Evolutionary conservation across 2,329 filamentous ascomycete genomes (phyloP).

Genomic region (Xylaria sp.): DNA sequence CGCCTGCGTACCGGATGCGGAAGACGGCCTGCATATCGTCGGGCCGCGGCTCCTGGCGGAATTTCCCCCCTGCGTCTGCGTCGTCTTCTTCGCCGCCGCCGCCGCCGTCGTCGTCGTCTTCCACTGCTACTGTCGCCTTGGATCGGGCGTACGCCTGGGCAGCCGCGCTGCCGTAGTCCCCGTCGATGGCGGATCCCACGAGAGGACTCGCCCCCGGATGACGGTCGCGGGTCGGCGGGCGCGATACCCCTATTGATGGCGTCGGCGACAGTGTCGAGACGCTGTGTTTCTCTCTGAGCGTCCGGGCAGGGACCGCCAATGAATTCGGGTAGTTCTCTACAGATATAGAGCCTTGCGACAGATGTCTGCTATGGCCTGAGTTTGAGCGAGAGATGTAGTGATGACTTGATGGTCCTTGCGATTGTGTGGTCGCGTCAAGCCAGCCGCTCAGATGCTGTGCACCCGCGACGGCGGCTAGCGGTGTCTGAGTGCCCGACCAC

Average conservation of each 20-base stretch:
- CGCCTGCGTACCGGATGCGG: constrained; percentile 87
- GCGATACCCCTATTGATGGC: constrained; percentile 61
- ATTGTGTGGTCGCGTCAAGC: constrained; percentile 48
- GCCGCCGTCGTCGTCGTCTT: constrained; percentile 30
- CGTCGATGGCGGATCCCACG: constrained; percentile 40
- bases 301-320: constrained; percentile 53
- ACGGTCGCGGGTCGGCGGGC: constrained; percentile 67
- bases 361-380: constrained; percentile 55
- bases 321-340: constrained; percentile 54
- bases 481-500: constrained; percentile 80
- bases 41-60: constrained; percentile 76
- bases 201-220: constrained; percentile 13
- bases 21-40: constrained; percentile 95
- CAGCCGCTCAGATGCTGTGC: constrained; percentile 69
- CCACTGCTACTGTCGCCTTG: constrained; percentile 23
- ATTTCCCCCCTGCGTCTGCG: constrained; percentile 51
- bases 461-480: constrained; percentile 81
- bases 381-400: constrained; percentile 42
- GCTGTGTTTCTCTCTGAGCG: constrained; percentile 68
- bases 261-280: constrained; percentile 71
- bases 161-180: constrained; percentile 32
- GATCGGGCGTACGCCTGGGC: constrained; percentile 17
- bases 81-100: constrained; percentile 28
- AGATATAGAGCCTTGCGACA: constrained; percentile 61
- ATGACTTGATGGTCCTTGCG: constrained; percentile 8